Conservation (phyloP, 2,329 filamentous ascomycete species). For the Trichoderma hamatum region DNA sequence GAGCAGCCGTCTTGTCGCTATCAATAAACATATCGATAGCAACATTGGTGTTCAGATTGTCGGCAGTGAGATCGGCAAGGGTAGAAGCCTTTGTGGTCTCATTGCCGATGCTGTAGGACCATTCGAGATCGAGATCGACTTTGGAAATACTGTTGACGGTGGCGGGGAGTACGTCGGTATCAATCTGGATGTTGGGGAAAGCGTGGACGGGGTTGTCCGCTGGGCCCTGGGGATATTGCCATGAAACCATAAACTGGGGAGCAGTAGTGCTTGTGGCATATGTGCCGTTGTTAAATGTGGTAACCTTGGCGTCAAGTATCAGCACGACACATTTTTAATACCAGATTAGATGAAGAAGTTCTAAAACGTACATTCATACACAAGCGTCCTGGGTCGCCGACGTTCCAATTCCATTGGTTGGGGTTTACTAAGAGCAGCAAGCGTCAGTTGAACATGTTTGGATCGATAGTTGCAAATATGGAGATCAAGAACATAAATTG, state of each 20-base stretch:
- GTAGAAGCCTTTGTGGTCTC: slow-evolving; percentile 42
- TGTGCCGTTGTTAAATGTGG: slow-evolving; percentile 53
- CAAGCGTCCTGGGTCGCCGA: slow-evolving; percentile 44
- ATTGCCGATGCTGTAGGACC: slow-evolving; percentile 55
- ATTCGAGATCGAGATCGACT: slow-evolving; percentile 51
- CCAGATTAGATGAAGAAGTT: not conserved
- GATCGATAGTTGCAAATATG: not conserved
- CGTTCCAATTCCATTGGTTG: slow-evolving; percentile 56
- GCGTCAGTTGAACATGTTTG: not conserved
- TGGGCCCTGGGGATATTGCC: slow-evolving; percentile 51
- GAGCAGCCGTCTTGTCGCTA: slow-evolving; percentile 44
- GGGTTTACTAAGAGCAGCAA: slow-evolving; percentile 50
- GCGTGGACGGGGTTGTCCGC: slow-evolving; percentile 54
- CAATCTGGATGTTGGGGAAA: slow-evolving; percentile 56
- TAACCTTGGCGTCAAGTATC: slow-evolving; percentile 43
- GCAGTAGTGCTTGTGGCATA: slow-evolving; percentile 51
- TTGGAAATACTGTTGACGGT: slow-evolving; percentile 43
- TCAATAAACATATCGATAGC: slow-evolving; percentile 63
- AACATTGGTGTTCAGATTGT: slow-evolving; percentile 56
- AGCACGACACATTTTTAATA: not conserved
- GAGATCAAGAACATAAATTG: too few species aligned
- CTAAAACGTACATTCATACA: slow-evolving; percentile 56
- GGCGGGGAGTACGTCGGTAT: slow-evolving; percentile 48
- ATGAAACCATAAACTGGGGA: slow-evolving; percentile 56
- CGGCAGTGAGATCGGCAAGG: slow-evolving; percentile 38